Evolutionary conservation across 768 basidiomycete species (phyloP).

Genomic region (Hortiboletus campestris): DNA sequence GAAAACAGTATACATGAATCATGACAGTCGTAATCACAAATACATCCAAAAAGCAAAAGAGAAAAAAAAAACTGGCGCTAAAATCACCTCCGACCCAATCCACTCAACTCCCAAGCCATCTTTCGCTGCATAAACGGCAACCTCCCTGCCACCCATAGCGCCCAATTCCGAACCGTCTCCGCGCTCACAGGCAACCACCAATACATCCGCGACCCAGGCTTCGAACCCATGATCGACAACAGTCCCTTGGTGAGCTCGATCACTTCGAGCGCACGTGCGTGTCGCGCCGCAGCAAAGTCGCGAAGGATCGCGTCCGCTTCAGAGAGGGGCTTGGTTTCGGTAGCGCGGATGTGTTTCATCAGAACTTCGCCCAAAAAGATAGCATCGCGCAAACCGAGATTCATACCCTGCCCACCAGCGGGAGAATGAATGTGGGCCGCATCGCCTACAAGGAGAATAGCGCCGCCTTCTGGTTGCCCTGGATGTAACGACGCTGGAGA

Average conservation of each 20-base stretch:
- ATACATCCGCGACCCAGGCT: conserved; percentile 3
- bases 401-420: conserved; percentile 59
- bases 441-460: conserved; percentile 39
- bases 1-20: neutral
- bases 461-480: conserved; percentile 14
- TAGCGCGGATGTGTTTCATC: conserved; percentile 32
- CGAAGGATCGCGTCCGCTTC: conserved; percentile 35
- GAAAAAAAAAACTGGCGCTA: neutral
- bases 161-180: conserved; percentile 27
- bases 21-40: neutral
- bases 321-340: conserved; percentile 4
- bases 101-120: conserved; percentile 29
- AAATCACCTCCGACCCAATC: conserved; percentile 23
- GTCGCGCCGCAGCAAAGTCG: conserved; percentile 37
- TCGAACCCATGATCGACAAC: conserved; percentile 23
- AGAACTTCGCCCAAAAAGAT: conserved; percentile 44
- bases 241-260: conserved; percentile 42
- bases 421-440: conserved; percentile 57
- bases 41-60: neutral
- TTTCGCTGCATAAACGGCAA: conserved; percentile 17
- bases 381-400: conserved; percentile 54
- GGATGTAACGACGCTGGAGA: neutral
- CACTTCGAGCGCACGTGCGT: conserved; percentile 39
- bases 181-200: conserved; percentile 32
- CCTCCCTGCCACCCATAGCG: conserved; percentile 21